These are phyloP conservation scores for Arabis hirsuta DNA, from an alignment of 345 rosid genomes.

Conservation along the genomic window DNA sequence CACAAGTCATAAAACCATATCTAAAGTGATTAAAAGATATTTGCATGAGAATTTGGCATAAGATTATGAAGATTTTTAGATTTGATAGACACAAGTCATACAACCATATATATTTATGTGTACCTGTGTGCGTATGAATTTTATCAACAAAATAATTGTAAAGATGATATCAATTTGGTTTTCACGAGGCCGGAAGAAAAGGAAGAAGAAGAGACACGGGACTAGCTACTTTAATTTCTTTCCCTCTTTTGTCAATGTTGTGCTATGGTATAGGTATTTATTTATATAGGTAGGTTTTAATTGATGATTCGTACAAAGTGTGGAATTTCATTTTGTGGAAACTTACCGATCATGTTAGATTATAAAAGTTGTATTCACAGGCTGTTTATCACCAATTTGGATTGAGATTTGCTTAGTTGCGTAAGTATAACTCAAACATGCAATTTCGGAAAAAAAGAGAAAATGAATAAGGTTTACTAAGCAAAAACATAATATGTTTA, in stretches of 20 bases:
- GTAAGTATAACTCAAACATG: conserved; percentile 4
- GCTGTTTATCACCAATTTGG: conserved; percentile 6
- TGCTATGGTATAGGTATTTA: conserved; percentile 16
- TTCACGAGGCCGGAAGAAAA: conserved; percentile 46
- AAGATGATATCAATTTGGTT: conserved; percentile 35
- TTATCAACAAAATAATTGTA: conserved; percentile 26
- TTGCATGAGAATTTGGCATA: conserved; percentile 32
- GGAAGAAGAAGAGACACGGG: conserved; percentile 44
- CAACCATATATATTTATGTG: conserved; percentile 37
- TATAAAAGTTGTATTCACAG: background rate
- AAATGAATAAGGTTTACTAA: background rate
- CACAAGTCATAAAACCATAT: conserved; percentile 39
- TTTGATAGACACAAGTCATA: conserved; percentile 37
- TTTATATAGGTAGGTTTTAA: conserved; percentile 28
- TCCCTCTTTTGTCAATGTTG: conserved; percentile 41
- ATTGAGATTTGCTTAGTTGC: background rate
- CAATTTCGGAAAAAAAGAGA: background rate
- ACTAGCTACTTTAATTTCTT: conserved; percentile 30
- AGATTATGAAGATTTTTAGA: conserved; percentile 21
- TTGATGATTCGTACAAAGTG: conserved; percentile 12
- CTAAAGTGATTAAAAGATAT: conserved; percentile 23
- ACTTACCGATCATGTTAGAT: background rate
- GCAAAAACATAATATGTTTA: no score
- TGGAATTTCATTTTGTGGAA: conserved; percentile 17
- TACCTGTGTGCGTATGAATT: conserved; percentile 11